These are phyloP conservation scores for Aurantiochytrium sp. DNA, from an alignment of 108 stramenopile genomes.

Conservation along the genomic window DNA sequence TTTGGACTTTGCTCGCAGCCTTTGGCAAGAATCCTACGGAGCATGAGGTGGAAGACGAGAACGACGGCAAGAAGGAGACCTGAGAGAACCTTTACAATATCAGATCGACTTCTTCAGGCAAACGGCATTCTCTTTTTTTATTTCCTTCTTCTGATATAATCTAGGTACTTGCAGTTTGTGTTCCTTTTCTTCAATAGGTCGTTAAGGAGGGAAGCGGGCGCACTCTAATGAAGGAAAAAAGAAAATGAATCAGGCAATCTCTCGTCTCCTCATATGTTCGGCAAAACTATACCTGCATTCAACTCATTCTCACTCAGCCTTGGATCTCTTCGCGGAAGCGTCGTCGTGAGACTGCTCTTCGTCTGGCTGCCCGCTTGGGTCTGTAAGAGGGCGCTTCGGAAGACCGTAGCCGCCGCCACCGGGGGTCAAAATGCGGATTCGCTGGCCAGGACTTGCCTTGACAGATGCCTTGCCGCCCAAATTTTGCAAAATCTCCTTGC, in stretches of 20 bases:
- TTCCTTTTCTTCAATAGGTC: too few species aligned
- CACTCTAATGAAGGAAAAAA: too few species aligned
- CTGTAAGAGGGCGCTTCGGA: neutral
- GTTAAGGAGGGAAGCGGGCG: too few species aligned
- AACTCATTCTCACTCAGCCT: neutral
- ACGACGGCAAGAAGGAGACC: neutral
- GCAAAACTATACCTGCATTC: too few species aligned
- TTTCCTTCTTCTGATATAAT: too few species aligned
- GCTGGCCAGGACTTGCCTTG: neutral
- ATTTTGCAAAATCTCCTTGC: neutral
- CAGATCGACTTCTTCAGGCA: too few species aligned
- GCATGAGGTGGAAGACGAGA: neutral
- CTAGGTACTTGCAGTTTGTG: too few species aligned
- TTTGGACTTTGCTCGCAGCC: neutral
- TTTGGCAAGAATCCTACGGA: neutral
- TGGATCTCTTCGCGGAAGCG: neutral
- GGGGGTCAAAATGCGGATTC: slow-evolving; percentile 75
- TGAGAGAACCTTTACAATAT: neutral
- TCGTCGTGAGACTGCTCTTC: neutral
- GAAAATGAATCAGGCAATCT: too few species aligned
- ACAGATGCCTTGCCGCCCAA: neutral
- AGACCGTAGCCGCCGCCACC: slow-evolving; percentile 77
- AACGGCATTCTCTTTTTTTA: too few species aligned
- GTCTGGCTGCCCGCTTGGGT: neutral
- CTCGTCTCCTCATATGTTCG: too few species aligned